Evolutionary conservation across 192 early-diverging fungal genomes (phyloP).

Genomic region (Umbelopsis isabellina): DNA sequence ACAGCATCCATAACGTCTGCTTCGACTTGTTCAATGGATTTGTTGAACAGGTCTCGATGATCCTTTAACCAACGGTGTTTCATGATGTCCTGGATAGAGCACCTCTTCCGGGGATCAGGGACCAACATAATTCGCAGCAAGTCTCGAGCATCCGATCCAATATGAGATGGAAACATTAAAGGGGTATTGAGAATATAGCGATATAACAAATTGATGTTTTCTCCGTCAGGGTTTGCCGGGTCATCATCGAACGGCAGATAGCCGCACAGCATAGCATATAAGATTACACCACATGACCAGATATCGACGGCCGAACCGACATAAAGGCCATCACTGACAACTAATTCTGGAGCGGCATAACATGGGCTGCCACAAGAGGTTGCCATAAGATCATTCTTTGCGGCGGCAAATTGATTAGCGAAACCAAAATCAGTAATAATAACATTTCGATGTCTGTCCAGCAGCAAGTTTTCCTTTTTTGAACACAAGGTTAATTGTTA

Average conservation of each 20-base stretch:
- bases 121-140: conserved; percentile 87
- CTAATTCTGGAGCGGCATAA: conserved; percentile 97
- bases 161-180: conserved; percentile 81
- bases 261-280: conserved; percentile 90
- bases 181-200: conserved; percentile 83
- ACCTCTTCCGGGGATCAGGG: conserved; percentile 81
- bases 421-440: conserved; percentile 99
- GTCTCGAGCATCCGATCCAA: conserved; percentile 73
- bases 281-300: conserved; percentile 97
- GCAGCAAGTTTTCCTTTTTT: conserved; percentile 85
- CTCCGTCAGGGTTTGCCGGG: conserved; percentile 83
- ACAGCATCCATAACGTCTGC: conserved; percentile 22
- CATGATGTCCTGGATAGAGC: conserved; percentile 72
- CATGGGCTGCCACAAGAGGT: conserved; percentile 97
- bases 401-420: conserved; percentile 80
- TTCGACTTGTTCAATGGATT: conserved; percentile 24
- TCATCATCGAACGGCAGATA: conserved; percentile 91
- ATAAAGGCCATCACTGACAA: conserved; percentile 91
- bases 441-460: conserved; percentile 89
- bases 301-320: conserved; percentile 94
- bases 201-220: conserved; percentile 82
- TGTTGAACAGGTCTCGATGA: conserved; percentile 38
- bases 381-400: conserved; percentile 76
- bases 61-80: conserved; percentile 62
- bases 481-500: conserved; percentile 8